Conservation (phyloP, 371 early-diverging fungal genomes). For the Rhizopus sp. region DNA sequence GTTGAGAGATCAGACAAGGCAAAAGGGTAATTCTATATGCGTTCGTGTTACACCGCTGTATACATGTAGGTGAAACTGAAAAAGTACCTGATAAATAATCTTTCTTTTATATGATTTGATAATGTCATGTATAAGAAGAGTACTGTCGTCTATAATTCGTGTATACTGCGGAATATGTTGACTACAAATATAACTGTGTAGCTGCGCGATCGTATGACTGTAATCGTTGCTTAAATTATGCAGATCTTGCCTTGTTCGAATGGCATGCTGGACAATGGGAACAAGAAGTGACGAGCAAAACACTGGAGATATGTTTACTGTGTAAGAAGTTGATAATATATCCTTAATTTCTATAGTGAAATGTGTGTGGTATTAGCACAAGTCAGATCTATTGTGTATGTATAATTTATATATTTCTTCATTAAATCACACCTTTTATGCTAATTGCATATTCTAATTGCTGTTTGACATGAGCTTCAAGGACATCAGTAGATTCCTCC, state of each 20-base stretch:
- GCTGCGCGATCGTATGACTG: neutral
- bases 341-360: conserved; percentile 2
- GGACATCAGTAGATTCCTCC: no score
- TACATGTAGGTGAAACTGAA: neutral
- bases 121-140: neutral
- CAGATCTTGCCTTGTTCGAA: neutral
- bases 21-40: no score
- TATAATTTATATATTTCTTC: no score
- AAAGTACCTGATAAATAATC: neutral
- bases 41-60: no score
- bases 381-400: no score
- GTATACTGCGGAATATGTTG: neutral
- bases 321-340: neutral
- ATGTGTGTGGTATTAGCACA: no score
- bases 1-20: no score
- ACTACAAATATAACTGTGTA: neutral
- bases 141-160: neutral
- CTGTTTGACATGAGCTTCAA: no score
- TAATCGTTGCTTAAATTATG: neutral
- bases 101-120: neutral
- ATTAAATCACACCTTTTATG: no score
- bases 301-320: neutral
- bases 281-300: conserved; percentile 4
- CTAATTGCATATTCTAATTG: no score
- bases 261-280: neutral